Conservation (phyloP, 331 rosid species). For the Quercus tomentella region DNA sequence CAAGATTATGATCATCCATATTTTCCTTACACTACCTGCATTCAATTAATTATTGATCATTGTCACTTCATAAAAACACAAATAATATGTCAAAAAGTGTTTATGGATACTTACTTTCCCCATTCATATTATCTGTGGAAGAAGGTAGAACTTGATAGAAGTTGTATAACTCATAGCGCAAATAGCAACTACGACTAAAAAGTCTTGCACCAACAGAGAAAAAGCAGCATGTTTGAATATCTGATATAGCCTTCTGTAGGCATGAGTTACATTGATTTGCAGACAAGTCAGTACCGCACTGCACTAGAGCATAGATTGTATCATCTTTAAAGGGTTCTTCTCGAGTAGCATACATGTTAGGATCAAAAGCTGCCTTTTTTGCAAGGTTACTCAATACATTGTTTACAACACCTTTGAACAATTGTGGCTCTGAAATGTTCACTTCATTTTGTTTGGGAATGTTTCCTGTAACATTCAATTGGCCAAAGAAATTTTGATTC, state of each 20-base stretch:
- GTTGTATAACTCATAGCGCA: slow-evolving; percentile 49
- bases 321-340: slow-evolving; percentile 26
- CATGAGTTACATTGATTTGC: slow-evolving; percentile 38
- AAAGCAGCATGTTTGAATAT: slow-evolving; percentile 20
- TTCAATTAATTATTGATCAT: neutral
- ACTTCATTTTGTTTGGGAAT: neutral
- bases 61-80: too few relatives aligned
- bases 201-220: slow-evolving; percentile 58
- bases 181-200: slow-evolving; percentile 49
- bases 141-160: slow-evolving; percentile 27
- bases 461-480: slow-evolving; percentile 27
- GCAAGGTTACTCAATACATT: slow-evolving; percentile 26
- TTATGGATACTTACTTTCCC: slow-evolving; percentile 25
- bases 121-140: neutral
- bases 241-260: slow-evolving; percentile 29
- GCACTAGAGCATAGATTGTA: slow-evolving; percentile 50
- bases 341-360: slow-evolving; percentile 34
- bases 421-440: neutral
- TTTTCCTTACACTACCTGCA: slow-evolving; percentile 35
- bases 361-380: slow-evolving; percentile 24
- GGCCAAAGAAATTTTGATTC: slow-evolving; percentile 34
- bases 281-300: slow-evolving; percentile 59
- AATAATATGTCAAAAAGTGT: neutral
- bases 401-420: neutral
- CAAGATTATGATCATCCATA: slow-evolving; percentile 22